These are phyloP conservation scores for Sclerotinia sclerotiorum DNA, from an alignment of 2,329 filamentous ascomycete genomes.

Conservation along the genomic window DNA sequence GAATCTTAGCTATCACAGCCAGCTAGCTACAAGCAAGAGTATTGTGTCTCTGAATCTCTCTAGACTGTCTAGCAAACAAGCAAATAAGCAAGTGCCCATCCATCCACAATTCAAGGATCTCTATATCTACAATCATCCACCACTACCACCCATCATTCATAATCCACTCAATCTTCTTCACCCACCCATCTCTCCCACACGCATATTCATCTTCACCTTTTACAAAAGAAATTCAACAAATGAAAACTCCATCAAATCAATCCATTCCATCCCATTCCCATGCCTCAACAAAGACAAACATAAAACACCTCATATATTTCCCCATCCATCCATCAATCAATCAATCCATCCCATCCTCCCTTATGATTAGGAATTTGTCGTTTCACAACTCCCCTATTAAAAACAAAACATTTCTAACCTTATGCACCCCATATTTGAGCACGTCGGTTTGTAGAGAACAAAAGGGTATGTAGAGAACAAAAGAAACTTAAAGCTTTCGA, in stretches of 20 bases:
- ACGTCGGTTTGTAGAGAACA: slow-evolving; percentile 12
- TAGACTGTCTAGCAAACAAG: not conserved
- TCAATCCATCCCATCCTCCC: slow-evolving; percentile 10
- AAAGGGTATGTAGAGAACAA: not conserved
- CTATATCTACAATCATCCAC: slow-evolving; percentile 1
- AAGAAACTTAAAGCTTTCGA: not conserved
- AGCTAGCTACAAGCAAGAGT: slow-evolving; percentile 3
- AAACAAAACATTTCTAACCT: slow-evolving; percentile 19
- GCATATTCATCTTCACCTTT: not conserved
- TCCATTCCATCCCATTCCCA: slow-evolving; percentile 4
- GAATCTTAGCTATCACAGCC: not conserved
- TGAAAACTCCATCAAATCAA: slow-evolving; percentile 6
- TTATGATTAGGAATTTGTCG: not conserved
- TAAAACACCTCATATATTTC: slow-evolving; percentile 6
- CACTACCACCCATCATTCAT: not conserved
- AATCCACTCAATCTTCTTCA: not conserved
- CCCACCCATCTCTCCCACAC: not conserved
- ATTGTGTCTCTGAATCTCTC: not conserved
- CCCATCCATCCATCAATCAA: slow-evolving; percentile 15
- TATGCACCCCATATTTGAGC: slow-evolving; percentile 5
- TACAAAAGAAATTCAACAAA: slow-evolving; percentile 6
- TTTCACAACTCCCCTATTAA: slow-evolving; percentile 13
- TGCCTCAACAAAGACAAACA: slow-evolving; percentile 1
- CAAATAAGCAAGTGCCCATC: slow-evolving; percentile 2
- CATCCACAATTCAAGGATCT: slow-evolving; percentile 6